These are phyloP conservation scores for Fusarium nematophilum DNA, from an alignment of 2,329 filamentous ascomycete genomes.

Conservation along the genomic window DNA sequence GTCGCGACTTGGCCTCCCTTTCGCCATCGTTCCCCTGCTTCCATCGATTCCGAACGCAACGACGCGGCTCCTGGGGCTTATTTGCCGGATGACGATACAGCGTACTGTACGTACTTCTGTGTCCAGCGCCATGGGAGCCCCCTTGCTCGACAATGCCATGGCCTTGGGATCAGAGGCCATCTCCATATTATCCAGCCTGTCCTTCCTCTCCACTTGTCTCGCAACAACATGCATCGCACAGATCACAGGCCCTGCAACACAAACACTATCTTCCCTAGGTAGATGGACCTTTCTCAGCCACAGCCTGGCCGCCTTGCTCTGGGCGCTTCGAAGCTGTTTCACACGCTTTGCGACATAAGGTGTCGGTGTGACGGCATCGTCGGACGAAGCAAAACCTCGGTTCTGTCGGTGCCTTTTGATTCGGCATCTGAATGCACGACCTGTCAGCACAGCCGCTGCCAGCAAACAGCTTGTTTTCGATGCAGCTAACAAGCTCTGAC, in stretches of 20 bases:
- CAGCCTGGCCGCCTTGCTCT: not conserved
- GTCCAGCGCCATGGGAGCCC: not conserved
- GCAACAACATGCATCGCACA: slow-evolving; percentile 8
- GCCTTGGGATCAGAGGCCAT: not conserved
- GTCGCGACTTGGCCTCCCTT: slow-evolving; percentile 10
- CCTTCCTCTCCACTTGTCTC: slow-evolving; percentile 3
- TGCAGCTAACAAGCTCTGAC: slow-evolving; percentile 19
- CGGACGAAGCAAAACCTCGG: slow-evolving; percentile 29
- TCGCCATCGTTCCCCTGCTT: slow-evolving; percentile 7
- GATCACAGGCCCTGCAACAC: slow-evolving; percentile 2
- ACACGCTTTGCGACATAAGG: slow-evolving; percentile 34
- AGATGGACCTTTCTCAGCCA: slow-evolving; percentile 13
- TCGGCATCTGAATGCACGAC: not conserved
- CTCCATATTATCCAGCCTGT: not conserved
- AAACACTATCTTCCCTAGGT: not conserved
- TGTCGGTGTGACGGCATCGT: slow-evolving; percentile 42
- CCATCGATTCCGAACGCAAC: slow-evolving; percentile 11
- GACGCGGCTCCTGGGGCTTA: not conserved
- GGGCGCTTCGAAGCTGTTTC: slow-evolving; percentile 3
- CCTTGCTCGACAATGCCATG: slow-evolving; percentile 2
- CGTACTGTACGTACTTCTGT: not conserved
- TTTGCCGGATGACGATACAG: too few species aligned
- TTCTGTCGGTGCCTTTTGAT: slow-evolving; percentile 15
- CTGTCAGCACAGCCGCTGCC: too few species aligned
- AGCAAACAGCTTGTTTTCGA: slow-evolving; percentile 7